Base-by-base conservation (phyloP, 495 filamentous ascomycete genomes). In the Annulohypoxylon maeteangense region DNA sequence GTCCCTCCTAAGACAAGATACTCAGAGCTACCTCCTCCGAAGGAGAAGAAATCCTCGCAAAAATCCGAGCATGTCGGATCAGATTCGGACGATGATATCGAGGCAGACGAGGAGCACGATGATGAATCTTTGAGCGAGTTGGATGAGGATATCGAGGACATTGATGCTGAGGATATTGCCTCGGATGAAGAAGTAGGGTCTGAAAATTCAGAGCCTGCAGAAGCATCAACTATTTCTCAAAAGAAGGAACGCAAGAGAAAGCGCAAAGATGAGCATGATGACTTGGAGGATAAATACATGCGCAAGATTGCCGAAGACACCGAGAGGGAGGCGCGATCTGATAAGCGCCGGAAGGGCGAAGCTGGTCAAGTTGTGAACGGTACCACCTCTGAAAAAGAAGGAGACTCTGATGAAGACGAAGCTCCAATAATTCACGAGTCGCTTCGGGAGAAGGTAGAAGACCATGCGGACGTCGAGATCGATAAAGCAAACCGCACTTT, bases 401-500 rank as follows among this genome's bases (percentile, higher is more conserved):
- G 67, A 51, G 76, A 78, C 8, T 73, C 68, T 0, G 74, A 74
- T 29, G 73, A 77, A 50, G 74, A 78, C 29, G 75, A 78, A 50
- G 54, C 66, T 7, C 79, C 83, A 1, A 69, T 78, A 29, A 61
- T 85, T 3, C 86, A 88, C 71, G 86, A 88, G 59, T 83, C 85
- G n/a, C 74, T 86, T 36, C 66, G 85, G 23, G 63, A 71, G 40
- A 77, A 78, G 53, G 67, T 75, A 16, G 79, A 80, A 34, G 83
- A 84, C 14, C 67, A 78, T 58, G 70, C 77, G 7, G 80, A 78
- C 16, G 58, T 81, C 2, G 93, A 96, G 65, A 62, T 96, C 0
- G 91, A 95, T 40, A 97, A 97, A 79, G 92, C 95, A 14, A 87
- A 87, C 62, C 90, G 95, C 20, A 98, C 96, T 3, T 88, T 99